Percentiles rank a stretch among this genome's conserved stretches.
Evolutionary conservation across 805 yeast species (phyloP).

Genomic region (Pichia eremophila): DNA sequence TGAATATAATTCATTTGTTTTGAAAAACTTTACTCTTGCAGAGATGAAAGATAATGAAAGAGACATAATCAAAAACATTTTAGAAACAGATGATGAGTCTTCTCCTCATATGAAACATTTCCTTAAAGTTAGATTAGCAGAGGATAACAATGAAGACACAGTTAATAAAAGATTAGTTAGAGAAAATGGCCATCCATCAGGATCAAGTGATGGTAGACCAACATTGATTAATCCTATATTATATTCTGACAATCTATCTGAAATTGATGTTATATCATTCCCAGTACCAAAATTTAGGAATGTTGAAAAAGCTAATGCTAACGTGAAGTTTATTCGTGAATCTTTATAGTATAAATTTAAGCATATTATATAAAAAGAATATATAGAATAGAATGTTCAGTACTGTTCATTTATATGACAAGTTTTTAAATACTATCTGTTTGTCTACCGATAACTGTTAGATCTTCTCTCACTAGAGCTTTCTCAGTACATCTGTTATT

Average conservation of each 20-base stretch:
- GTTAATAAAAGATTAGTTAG: slow-evolving; percentile 20
- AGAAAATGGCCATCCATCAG: slow-evolving; percentile 31
- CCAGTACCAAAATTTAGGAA: slow-evolving; percentile 50
- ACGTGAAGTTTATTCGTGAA: slow-evolving; percentile 32
- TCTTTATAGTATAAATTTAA: slow-evolving; percentile 5
- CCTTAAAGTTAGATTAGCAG: slow-evolving; percentile 23
- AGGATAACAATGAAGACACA: slow-evolving; percentile 21
- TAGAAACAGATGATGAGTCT: slow-evolving; percentile 27
- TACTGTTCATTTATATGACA: slow-evolving; percentile 13
- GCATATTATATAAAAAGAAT: neutral
- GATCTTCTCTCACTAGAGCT: slow-evolving; percentile 42
- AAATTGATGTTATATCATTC: slow-evolving; percentile 13
- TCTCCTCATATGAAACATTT: slow-evolving; percentile 25
- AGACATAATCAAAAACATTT: slow-evolving; percentile 17
- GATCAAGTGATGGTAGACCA: slow-evolving; percentile 32
- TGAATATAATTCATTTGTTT: slow-evolving; percentile 31
- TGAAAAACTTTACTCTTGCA: slow-evolving; percentile 17
- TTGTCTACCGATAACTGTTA: slow-evolving; percentile 67
- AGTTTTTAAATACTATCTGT: slow-evolving; percentile 38
- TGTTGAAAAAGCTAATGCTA: slow-evolving; percentile 51
- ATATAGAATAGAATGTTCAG: neutral
- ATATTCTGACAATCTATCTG: neutral
- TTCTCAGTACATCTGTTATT: slow-evolving; percentile 55
- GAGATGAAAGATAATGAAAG: slow-evolving; percentile 15
- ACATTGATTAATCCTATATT: slow-evolving; percentile 29